Evolutionary conservation across 805 yeast genomes (phyloP), one percentile per base, ranked within the genome.

Genomic region (Zygosaccharomyces bisporus): DNA sequence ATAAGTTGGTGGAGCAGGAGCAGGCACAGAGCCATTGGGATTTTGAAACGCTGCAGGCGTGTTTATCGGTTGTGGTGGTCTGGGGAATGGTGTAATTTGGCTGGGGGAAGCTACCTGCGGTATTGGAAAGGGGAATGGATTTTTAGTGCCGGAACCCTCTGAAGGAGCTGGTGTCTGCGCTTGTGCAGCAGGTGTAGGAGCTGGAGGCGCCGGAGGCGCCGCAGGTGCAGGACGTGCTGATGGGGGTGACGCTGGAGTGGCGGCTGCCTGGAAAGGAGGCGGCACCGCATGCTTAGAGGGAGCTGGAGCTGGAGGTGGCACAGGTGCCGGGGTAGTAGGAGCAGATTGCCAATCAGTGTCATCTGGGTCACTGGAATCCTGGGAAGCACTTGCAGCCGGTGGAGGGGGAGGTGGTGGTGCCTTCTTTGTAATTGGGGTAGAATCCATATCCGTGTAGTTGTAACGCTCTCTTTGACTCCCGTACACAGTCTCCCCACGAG

Each of bases 361-460:
- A 10, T 41, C 41, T 10, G 54, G 35, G 32, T 51, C 30, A 34
- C 51, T 47, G 1, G 40, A 19, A 7, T 36, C 37, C 21, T 57
- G 21, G 6, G 58, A 49, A 6, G 61, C 56, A 4, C 63, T 57
- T 6, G 60, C 44, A 1, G 64, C 54, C 5, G 58, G 45, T 5
- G 73, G 72, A 3, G 73, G 72, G 2, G 76, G 70, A 10, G 74
- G 75, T 4, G 73, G 70, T 3, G 76, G 74, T 2, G 71, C 69
- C 47, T 69, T 63, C 37, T 66, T 57, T 40, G 57, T 62, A 7
- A 63, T 56, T 1, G 59, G 55, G 9, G 72, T 58, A 8, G 67
- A 47, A 13, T 68, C 52, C n/a, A 51, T 60, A 27, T 41, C 45
- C 16, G 45, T 52, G 47, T 58, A 55, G 41, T 60, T 49, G 43